phyloP scores from a whole-genome alignment of 2,329 filamentous ascomycete species.

The Calonectria leucothoes region DNA sequence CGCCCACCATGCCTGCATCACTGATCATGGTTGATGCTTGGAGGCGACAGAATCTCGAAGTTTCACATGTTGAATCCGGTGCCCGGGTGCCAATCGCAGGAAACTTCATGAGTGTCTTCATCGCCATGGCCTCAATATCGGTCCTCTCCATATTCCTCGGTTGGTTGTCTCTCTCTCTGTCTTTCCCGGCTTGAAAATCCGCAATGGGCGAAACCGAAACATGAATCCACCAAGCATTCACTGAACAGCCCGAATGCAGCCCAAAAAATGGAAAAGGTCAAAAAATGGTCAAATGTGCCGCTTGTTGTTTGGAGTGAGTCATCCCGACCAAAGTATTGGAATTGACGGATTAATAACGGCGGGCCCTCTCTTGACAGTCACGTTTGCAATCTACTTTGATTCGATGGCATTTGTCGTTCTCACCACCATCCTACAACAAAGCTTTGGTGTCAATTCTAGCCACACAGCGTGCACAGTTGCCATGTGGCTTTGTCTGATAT shows the following conservation, averaged over 20 bases:
- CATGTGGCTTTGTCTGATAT: conserved; percentile 70
- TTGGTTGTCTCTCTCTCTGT: no score
- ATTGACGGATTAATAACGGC: not conserved
- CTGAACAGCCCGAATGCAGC: no score
- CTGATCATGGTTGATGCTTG: no score
- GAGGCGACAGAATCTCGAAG: no score
- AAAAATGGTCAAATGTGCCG: conserved; percentile 54
- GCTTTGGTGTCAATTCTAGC: conserved; percentile 66
- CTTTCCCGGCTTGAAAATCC: no score
- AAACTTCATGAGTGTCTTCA: no score
- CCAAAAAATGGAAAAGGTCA: conserved; percentile 50
- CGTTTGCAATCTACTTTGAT: conserved; percentile 69
- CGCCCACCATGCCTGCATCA: no score
- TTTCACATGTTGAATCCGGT: no score
- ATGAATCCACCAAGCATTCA: no score
- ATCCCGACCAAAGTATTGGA: not conserved
- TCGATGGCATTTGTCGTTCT: conserved; percentile 70
- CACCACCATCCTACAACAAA: conserved; percentile 67
- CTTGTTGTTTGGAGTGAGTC: conserved; percentile 57
- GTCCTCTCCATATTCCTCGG: conserved; percentile 51
- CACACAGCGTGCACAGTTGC: conserved; percentile 64
- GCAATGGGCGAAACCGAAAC: no score
- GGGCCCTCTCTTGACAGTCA: conserved; percentile 61
- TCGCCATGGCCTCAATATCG: no score
- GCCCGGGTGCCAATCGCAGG: no score